These are phyloP conservation scores for Xylaria flabelliformis DNA, from an alignment of 495 filamentous ascomycete species.

Conservation along the genomic window DNA sequence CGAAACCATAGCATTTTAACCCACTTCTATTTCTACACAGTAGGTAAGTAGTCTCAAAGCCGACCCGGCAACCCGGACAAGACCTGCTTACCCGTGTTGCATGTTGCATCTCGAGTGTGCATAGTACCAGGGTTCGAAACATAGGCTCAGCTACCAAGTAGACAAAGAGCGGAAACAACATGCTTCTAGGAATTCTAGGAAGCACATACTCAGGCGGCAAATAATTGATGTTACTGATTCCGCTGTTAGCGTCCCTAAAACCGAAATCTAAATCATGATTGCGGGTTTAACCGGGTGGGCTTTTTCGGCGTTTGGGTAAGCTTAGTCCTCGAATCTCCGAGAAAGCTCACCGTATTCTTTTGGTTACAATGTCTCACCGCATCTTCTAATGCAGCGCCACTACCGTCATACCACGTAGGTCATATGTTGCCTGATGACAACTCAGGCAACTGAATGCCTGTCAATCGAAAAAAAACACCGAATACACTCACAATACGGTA, in stretches of 20 bases:
- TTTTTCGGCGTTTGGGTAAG: neutral
- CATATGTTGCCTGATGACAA: neutral
- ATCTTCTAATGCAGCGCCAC: neutral
- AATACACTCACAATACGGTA: neutral
- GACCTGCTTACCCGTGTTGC: neutral
- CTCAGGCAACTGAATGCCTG: neutral
- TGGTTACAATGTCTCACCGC: neutral
- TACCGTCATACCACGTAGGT: neutral
- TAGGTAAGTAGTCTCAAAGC: neutral
- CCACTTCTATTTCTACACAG: neutral
- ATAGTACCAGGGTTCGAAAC: neutral
- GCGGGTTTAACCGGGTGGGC: neutral
- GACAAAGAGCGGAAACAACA: neutral
- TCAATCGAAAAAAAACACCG: neutral
- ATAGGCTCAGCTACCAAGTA: neutral
- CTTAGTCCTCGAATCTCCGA: neutral
- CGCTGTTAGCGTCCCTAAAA: neutral
- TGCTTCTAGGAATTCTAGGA: too few relatives aligned
- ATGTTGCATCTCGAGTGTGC: neutral
- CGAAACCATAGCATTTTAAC: neutral
- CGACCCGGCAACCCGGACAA: neutral
- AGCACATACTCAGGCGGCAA: too few relatives aligned
- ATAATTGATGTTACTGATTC: neutral
- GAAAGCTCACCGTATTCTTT: neutral
- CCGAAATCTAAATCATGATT: neutral